Evolutionary conservation across 257 asterid genomes (phyloP), one percentile per base, ranked within the genome.

Genomic region (Solanum boliviense): DNA sequence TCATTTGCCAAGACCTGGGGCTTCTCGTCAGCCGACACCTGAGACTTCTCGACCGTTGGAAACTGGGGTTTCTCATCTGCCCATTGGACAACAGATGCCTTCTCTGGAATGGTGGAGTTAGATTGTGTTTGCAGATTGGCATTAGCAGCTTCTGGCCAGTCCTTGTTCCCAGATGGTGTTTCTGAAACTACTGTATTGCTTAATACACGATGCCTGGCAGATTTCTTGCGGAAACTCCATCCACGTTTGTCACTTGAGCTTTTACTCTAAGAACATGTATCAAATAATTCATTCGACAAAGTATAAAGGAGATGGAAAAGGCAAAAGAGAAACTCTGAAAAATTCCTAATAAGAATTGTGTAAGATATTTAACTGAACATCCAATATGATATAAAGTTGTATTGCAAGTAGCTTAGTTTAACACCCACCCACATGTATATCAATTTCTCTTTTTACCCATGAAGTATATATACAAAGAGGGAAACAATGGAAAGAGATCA

Each of bases 211-310:
- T 95, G 98, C 78, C 94, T 94, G 12, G 95, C 93, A 46, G 99
- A 95, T 91, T 90, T 94, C 94, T 95, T 97, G 89, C 98, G 93
- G 86, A 97, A 95, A 91, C 98, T 95, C 99, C 99, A 95, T 25
- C 95, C 93, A 84, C 96, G 95, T 87, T 92, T 93, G 88, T 95
- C 99, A 85, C 94, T 90, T 38, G 98, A 89, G 86, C 91, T 92
- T 92, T 97, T 95, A 90, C 88, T 91, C 99, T 95, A 91, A 78
- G 86, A 87, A 88, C n/a, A 88, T 89, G 84, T 76, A 70, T 35
- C 86, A 89, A 70, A 88, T 86, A 29, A 39, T 18, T n/a, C 84
- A 58, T 27, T 13, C 27, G 5, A 62, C 35, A 58, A 81, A 79
- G 25, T 44, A 82, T 62, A 87, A 39, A 34, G 70, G 21, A 7